Percentiles rank a stretch among this genome's conserved stretches.
phyloP scores from a whole-genome alignment of 345 rosid species.

The Noccaea bulbosa region DNA sequence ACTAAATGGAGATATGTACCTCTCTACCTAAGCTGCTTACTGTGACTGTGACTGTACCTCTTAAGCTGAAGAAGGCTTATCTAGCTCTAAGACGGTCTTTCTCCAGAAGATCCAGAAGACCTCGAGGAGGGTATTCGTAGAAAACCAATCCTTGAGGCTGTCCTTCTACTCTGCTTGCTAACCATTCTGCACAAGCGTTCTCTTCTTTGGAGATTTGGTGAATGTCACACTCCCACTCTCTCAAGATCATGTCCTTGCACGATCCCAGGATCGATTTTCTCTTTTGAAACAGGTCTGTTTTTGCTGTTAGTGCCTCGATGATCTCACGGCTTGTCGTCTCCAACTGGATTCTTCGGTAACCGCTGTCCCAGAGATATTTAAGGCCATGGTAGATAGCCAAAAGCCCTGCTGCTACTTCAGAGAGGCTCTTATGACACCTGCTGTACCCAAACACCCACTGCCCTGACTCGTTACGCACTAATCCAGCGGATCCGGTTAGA shows the following conservation, averaged over 20 bases:
- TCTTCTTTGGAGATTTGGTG: constrained; percentile 36
- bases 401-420: constrained; percentile 45
- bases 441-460: constrained; percentile 62
- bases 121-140: constrained; percentile 47
- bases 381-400: constrained; percentile 61
- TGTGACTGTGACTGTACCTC: constrained; percentile 13
- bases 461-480: constrained; percentile 56
- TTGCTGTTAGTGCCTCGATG: constrained; percentile 40
- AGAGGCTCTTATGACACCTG: constrained; percentile 32
- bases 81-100: constrained; percentile 32
- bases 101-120: constrained; percentile 41
- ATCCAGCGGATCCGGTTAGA: constrained; percentile 49
- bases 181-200: constrained; percentile 51
- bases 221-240: constrained; percentile 54
- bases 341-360: constrained; percentile 50
- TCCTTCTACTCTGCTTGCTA: constrained; percentile 45
- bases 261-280: constrained; percentile 31
- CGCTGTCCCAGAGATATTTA: constrained; percentile 50
- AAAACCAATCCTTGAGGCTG: constrained; percentile 20
- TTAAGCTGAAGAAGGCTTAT: constrained; percentile 26
- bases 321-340: constrained; percentile 45
- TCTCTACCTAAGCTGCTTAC: constrained; percentile 23
- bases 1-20: constrained; percentile 29
- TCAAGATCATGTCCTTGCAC: constrained; percentile 49
- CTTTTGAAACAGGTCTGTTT: constrained; percentile 26